A percentile compares a stretch with the other conserved stretches of the same genome.
Conservation (phyloP, 306 rosid species). For the Malus fusca region DNA sequence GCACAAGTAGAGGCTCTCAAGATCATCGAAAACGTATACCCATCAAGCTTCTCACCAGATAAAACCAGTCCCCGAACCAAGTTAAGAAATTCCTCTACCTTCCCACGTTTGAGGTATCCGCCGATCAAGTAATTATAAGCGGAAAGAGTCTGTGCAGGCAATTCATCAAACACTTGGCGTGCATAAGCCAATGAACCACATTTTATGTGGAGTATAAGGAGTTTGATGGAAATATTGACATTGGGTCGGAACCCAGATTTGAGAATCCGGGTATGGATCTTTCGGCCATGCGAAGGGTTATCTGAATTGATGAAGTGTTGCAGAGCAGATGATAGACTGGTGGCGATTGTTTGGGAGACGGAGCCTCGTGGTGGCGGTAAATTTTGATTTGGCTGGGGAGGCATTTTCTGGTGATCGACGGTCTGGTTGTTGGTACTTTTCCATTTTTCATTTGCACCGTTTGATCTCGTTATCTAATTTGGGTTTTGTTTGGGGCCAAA, state of each 20-base stretch:
- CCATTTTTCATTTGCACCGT: conserved; percentile 27
- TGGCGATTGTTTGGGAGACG: conserved; percentile 18
- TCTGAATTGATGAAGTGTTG: conserved; percentile 71
- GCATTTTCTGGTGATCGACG: not conserved
- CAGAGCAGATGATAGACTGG: conserved; percentile 38
- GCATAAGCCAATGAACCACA: conserved; percentile 52
- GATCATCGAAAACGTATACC: conserved; percentile 71
- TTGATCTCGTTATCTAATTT: not conserved
- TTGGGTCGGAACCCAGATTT: conserved; percentile 75
- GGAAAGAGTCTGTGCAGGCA: conserved; percentile 52
- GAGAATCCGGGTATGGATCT: conserved; percentile 59
- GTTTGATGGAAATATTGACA: conserved; percentile 66
- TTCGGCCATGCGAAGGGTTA: conserved; percentile 61
- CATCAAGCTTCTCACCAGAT: conserved; percentile 65
- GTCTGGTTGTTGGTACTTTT: conserved; percentile 4
- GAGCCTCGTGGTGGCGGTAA: conserved; percentile 19
- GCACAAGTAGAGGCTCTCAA: conserved; percentile 59
- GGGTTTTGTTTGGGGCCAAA: not conserved
- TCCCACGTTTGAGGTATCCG: conserved; percentile 56
- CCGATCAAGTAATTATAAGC: conserved; percentile 72
- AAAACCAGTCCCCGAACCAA: conserved; percentile 41
- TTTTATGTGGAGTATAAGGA: conserved; percentile 58
- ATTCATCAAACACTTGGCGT: conserved; percentile 66
- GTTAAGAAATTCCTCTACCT: conserved; percentile 42
- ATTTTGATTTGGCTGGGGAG: not conserved